These are phyloP conservation scores for Cryomyces antarcticus DNA, from an alignment of 495 filamentous ascomycete species.

Conservation along the genomic window DNA sequence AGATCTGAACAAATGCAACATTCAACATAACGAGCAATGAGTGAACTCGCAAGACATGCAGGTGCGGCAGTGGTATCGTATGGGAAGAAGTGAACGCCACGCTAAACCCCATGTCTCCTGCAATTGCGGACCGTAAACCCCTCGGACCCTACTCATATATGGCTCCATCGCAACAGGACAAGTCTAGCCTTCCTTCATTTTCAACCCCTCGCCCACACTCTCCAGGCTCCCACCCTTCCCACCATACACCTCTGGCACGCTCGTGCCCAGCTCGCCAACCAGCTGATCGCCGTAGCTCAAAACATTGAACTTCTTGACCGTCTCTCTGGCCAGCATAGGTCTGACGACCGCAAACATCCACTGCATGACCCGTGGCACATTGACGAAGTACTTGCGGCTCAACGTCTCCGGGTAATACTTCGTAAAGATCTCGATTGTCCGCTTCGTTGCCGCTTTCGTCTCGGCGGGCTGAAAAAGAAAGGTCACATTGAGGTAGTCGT, in stretches of 20 bases:
- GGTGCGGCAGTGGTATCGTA: too few relatives aligned
- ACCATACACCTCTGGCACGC: constrained; percentile 47
- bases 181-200: background rate
- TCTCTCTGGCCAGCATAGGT: constrained; percentile 56
- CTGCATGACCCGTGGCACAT: constrained; percentile 70
- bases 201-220: constrained; percentile 12
- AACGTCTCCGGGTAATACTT: constrained; percentile 74
- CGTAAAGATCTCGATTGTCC: constrained; percentile 58
- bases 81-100: too few relatives aligned
- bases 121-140: too few relatives aligned
- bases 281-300: constrained; percentile 57
- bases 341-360: constrained; percentile 70
- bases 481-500: constrained; percentile 69
- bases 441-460: constrained; percentile 49
- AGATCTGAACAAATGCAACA: too few relatives aligned
- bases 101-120: too few relatives aligned
- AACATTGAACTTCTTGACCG: constrained; percentile 67
- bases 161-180: too few relatives aligned
- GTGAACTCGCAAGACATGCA: too few relatives aligned
- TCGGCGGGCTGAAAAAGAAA: constrained; percentile 55
- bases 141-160: too few relatives aligned
- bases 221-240: constrained; percentile 31
- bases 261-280: constrained; percentile 39
- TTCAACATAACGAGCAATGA: too few relatives aligned
- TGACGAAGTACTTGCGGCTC: constrained; percentile 81